Evolutionary conservation across 805 yeast species (phyloP), one percentile per base, ranked within the genome.

Genomic region (Lipomyces starkeyi): DNA sequence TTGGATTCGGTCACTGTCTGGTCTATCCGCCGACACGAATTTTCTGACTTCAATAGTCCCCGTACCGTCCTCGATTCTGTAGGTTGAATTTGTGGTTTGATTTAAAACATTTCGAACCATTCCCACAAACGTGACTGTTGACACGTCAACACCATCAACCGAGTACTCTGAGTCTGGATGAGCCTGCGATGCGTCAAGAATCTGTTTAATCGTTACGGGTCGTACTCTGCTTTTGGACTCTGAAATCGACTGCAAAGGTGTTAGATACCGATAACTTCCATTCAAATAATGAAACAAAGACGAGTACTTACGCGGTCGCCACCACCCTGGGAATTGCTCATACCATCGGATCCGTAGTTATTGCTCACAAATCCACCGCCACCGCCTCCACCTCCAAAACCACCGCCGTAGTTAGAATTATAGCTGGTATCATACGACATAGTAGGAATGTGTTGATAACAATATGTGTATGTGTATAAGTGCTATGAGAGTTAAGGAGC

Each of bases 201-300:
- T 77, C 77, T 88, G 91, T 74, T 86, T 86, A 74, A 89, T 83
- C 9, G 92, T 88, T 20, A 89, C 89, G 0, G 93, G 89, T 11
- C 81, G 74, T 17, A 71, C 35, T 34, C 70, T 47, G 32, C 66
- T 60, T 60, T 66, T 58, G 40, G 66, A 72, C 35, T 68, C 68
- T 11, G 70, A 63, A 35, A 32, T 66, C 62, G 61, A 22, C 55
- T n/a, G n/a, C n/a, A 22, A 25, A 27, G 34, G 53, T 27, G 17
- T 25, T 25, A 43, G 20, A 54, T 20, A 40, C 17, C 14, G 14
- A 61, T 8, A 13, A 9, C 17, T 61, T 25, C 34, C 37, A 13
- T n/a, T 25, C 9, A 8, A 25, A 35, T 9, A 37, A n/a, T 14
- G 17, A 25, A 9, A 7, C 11, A 22, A 35, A 29, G 20, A 29